Percentiles rank a stretch among this genome's conserved stretches.
These are phyloP conservation scores for Blastobotrys apis DNA, from an alignment of 1,139 yeast genomes.

Conservation along the genomic window DNA sequence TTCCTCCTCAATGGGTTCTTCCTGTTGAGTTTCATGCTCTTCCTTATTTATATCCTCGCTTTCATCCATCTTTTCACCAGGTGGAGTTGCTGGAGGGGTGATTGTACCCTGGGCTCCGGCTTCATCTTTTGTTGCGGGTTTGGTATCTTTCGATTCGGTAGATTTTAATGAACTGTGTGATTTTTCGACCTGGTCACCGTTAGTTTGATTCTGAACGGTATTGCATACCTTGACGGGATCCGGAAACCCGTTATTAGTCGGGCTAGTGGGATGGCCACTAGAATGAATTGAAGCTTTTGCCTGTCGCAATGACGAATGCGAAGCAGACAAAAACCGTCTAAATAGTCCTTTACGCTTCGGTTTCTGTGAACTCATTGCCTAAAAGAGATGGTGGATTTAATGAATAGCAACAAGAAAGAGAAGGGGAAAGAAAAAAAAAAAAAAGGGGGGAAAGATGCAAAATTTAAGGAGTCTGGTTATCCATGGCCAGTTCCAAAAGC, in stretches of 20 bases:
- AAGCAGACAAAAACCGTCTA: slow-evolving; percentile 19
- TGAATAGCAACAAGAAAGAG: neutral
- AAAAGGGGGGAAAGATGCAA: neutral
- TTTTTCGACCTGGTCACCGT: too few species aligned
- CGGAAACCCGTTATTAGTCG: neutral
- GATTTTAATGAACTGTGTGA: too few species aligned
- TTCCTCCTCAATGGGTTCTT: neutral
- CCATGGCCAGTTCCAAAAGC: neutral
- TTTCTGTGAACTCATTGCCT: neutral
- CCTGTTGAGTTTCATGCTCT: neutral
- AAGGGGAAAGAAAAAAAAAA: neutral
- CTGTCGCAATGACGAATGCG: slow-evolving; percentile 17
- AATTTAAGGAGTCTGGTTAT: neutral
- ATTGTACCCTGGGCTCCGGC: too few species aligned
- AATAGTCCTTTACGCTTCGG: slow-evolving; percentile 19
- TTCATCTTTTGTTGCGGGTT: too few species aligned
- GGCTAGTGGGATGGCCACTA: neutral
- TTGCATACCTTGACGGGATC: too few species aligned
- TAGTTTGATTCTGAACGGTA: too few species aligned
- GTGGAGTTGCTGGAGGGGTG: slow-evolving; percentile 4
- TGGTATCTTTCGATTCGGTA: too few species aligned
- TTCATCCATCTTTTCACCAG: too few species aligned
- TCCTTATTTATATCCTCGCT: too few species aligned
- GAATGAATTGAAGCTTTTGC: slow-evolving; percentile 4
- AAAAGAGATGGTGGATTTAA: neutral